Percentiles rank a stretch among this genome's conserved stretches.
Conservation (phyloP, 2,329 filamentous ascomycete species). For the Trichoderma sp. region DNA sequence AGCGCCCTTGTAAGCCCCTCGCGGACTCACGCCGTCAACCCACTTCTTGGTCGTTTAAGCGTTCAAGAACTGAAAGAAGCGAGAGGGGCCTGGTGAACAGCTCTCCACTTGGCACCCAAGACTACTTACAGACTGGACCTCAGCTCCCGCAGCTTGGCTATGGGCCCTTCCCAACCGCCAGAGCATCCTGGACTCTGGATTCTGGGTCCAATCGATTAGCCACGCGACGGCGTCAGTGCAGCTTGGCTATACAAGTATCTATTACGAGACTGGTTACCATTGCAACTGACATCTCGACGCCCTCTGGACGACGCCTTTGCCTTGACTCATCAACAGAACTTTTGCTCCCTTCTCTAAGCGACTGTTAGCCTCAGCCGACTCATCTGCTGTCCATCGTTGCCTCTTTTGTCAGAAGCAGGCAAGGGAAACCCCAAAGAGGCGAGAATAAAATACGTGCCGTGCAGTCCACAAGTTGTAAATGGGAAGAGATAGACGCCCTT, state of each 20-base stretch:
- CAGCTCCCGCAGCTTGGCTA: conserved; percentile 12
- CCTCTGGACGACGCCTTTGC: conserved; percentile 11
- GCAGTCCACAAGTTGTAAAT: neutral
- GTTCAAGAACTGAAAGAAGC: conserved; percentile 12
- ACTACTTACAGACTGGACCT: neutral
- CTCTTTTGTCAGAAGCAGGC: neutral
- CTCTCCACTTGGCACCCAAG: conserved; percentile 11
- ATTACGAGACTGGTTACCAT: conserved; percentile 15
- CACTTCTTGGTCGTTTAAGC: conserved; percentile 11
- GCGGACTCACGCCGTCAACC: neutral
- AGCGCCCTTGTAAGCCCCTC: conserved; percentile 10
- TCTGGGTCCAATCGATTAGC: conserved; percentile 17
- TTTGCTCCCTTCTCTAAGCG: neutral
- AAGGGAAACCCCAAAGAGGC: neutral
- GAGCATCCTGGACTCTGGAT: conserved; percentile 10
- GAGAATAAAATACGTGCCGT: neutral
- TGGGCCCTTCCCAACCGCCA: conserved; percentile 14
- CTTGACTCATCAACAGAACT: conserved; percentile 4
- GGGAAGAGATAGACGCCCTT: neutral
- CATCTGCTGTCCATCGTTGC: neutral
- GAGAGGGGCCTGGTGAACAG: neutral
- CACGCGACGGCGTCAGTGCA: conserved; percentile 12
- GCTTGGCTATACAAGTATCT: neutral
- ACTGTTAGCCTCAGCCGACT: neutral
- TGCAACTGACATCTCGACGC: conserved; percentile 1